A percentile compares a stretch with the other conserved stretches of the same genome.
Conservation (phyloP, 192 early-diverging fungal genomes). For the Entophlyctis luteolus region DNA sequence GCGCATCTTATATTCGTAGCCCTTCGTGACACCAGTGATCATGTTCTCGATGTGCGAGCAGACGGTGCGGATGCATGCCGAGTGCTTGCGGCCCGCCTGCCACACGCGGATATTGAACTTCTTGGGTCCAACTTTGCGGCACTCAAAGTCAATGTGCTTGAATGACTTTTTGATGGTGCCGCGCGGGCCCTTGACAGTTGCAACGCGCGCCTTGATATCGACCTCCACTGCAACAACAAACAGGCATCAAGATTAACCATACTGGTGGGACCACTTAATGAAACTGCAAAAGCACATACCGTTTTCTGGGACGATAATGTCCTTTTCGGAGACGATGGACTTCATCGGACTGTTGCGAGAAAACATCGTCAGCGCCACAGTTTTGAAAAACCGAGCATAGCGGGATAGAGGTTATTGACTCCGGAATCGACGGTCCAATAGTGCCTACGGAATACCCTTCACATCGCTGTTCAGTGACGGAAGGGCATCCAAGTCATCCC, state of each 20-base stretch:
- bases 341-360: too few species aligned
- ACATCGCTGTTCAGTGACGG: too few species aligned
- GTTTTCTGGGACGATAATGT: conserved; percentile 84
- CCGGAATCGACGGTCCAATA: too few species aligned
- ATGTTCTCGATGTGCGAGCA: conserved; percentile 94
- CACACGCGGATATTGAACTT: conserved; percentile 85
- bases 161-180: conserved; percentile 84
- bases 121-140: conserved; percentile 62
- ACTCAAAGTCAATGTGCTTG: conserved; percentile 91
- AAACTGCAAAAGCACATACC: too few species aligned
- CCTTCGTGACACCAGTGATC: conserved; percentile 97
- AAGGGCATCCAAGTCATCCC: too few species aligned
- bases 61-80: conserved; percentile 97
- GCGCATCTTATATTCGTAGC: conserved; percentile 98
- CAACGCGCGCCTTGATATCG: conserved; percentile 80
- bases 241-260: background rate
- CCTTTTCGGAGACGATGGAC: conserved; percentile 86
- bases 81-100: conserved; percentile 95
- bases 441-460: too few species aligned
- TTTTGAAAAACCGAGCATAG: too few species aligned
- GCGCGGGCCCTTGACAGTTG: conserved; percentile 88
- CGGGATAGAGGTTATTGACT: too few species aligned
- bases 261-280: too few species aligned
- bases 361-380: too few species aligned
- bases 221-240: conserved; percentile 53